Base-by-base conservation (phyloP, 352 stramenopile genomes). In the Halophytophthora polymorphica region DNA sequence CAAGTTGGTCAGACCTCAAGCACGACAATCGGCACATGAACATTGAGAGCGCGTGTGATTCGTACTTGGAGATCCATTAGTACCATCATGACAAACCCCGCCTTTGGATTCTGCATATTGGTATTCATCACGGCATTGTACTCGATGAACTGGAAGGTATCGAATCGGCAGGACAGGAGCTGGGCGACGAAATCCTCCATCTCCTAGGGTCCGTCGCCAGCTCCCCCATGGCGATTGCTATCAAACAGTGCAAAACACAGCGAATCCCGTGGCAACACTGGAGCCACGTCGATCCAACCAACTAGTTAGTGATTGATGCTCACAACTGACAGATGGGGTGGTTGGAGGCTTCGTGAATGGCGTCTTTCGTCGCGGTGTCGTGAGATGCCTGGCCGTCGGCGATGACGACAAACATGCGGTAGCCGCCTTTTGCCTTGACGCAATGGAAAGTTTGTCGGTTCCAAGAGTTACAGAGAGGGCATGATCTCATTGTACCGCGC, bases 91-190 rank as follows among this genome's bases (percentile, higher is more conserved):
- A 77, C 82, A 53, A 90, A 92, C 4, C 76, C 81, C 12, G 72
- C 71, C 44, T 89, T 73, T 0, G 73, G 77, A 52, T 86, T 83
- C 43, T 61, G 73, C 58, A 70, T 59, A 58, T 92, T 88, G 19
- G 71, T 55, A 41, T 74, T 66, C 45, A 88, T 70, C 7, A 86
- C 70, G 2, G 63, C 54, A 41, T 77, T 84, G 60, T 87, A 93
- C 39, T 87, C 69, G 22, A 89, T 75, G 43, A 88, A 90, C 54
- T 89, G 77, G 55, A 89, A 87, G 45, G 89, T 92, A 56, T 90
- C 79, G 45, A 88, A 88, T 8, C 69, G 64, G 0, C 82, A 71
- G 17, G 68, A 23, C 17, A 77, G 72, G 14, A 90, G 52, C 21
- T 79, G 42, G 56, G 88, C 78, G 45, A 90, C 81, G 51, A 88